Conservation (phyloP, 2,329 filamentous ascomycete species). For the Epichloe scottii region DNA sequence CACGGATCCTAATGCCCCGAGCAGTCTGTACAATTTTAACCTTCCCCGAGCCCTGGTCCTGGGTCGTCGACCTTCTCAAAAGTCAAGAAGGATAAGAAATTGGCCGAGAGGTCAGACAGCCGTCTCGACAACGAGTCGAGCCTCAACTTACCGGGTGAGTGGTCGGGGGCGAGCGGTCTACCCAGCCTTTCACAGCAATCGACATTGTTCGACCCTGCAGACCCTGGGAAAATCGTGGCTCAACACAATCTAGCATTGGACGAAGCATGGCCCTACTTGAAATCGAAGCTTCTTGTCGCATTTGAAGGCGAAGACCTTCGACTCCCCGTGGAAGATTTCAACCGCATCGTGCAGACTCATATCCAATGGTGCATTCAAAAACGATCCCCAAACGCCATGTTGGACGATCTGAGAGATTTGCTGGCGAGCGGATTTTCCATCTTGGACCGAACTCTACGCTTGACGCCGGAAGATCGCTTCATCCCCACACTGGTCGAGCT, state of each 20-base stretch:
- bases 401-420: slow-evolving; percentile 67
- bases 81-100: slow-evolving; percentile 76
- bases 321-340: slow-evolving; percentile 74
- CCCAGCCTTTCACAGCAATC: slow-evolving; percentile 31
- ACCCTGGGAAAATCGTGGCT: slow-evolving; percentile 42
- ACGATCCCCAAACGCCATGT: slow-evolving; percentile 54
- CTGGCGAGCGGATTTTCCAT: slow-evolving; percentile 72
- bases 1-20: slow-evolving; percentile 61
- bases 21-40: slow-evolving; percentile 68
- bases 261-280: slow-evolving; percentile 73
- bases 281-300: slow-evolving; percentile 61
- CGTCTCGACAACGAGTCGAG: slow-evolving; percentile 40
- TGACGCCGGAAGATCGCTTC: slow-evolving; percentile 73
- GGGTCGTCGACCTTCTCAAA: slow-evolving; percentile 59
- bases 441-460: slow-evolving; percentile 69
- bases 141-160: slow-evolving; percentile 30
- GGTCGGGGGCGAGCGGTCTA: slow-evolving; percentile 42
- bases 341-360: slow-evolving; percentile 65
- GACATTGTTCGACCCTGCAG: slow-evolving; percentile 39
- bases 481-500: slow-evolving; percentile 84
- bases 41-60: slow-evolving; percentile 60
- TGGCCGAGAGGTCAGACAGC: slow-evolving; percentile 49
- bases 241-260: slow-evolving; percentile 60
- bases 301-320: slow-evolving; percentile 73
- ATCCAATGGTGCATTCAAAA: slow-evolving; percentile 67